A percentile compares a stretch with the other conserved stretches of the same genome.
Conservation (phyloP, 495 filamentous ascomycete species). For the Astrothelium macrocarpum region DNA sequence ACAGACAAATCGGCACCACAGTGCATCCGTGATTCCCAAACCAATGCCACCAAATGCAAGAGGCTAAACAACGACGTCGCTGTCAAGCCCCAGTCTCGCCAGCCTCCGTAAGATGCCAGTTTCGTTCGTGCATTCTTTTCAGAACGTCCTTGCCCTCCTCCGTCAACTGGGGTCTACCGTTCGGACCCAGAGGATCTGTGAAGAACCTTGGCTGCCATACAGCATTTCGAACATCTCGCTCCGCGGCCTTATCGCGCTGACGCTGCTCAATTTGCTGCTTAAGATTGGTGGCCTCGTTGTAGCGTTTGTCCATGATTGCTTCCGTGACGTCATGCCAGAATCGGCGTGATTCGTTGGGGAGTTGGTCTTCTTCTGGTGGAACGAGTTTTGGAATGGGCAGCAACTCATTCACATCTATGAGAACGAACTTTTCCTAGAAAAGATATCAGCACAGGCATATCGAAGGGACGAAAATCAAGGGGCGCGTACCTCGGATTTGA, state of each 20-base stretch:
- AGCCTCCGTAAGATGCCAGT: slow-evolving; percentile 13
- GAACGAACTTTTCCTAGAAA: slow-evolving; percentile 51
- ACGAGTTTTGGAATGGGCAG: slow-evolving; percentile 64
- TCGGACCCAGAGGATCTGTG: slow-evolving; percentile 57
- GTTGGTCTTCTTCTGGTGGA: slow-evolving; percentile 64
- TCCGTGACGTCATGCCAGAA: slow-evolving; percentile 83
- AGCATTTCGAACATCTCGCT: slow-evolving; percentile 53
- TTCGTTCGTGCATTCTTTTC: slow-evolving; percentile 46
- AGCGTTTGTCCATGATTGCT: slow-evolving; percentile 80
- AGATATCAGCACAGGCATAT: neutral
- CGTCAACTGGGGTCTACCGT: slow-evolving; percentile 70
- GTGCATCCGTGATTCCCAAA: neutral
- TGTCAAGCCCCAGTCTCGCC: slow-evolving; percentile 17
- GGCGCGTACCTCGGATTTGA: slow-evolving; percentile 39
- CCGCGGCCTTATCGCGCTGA: slow-evolving; percentile 74
- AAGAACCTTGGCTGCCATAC: slow-evolving; percentile 90
- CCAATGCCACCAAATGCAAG: neutral
- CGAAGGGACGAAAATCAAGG: neutral
- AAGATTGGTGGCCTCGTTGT: slow-evolving; percentile 66
- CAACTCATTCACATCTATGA: slow-evolving; percentile 80
- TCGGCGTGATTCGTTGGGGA: slow-evolving; percentile 80
- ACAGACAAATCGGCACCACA: neutral
- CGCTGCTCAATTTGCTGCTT: slow-evolving; percentile 89
- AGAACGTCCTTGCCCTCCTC: slow-evolving; percentile 65
- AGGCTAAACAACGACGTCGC: neutral